These are phyloP conservation scores for Tarenaya hassleriana DNA, from an alignment of 345 rosid species.

Conservation along the genomic window DNA sequence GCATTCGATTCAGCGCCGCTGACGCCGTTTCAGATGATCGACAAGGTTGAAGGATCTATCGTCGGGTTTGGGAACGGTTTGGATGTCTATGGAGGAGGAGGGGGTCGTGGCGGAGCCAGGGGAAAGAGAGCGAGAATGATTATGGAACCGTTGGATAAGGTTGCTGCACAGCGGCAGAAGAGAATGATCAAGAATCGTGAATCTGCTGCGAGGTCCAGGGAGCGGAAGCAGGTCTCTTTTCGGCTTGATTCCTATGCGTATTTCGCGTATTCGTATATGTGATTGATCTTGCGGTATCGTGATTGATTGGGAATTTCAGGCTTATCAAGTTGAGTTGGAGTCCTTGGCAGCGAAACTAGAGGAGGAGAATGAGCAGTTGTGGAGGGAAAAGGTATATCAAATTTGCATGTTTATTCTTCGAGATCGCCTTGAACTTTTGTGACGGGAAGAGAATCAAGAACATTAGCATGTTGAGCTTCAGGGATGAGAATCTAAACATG, in stretches of 20 bases:
- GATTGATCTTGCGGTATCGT: neutral
- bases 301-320: slow-evolving; percentile 41
- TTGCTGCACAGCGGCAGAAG: slow-evolving; percentile 82
- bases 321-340: slow-evolving; percentile 88
- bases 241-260: neutral
- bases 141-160: slow-evolving; percentile 78
- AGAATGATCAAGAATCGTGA: slow-evolving; percentile 99
- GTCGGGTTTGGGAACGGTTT: slow-evolving; percentile 45
- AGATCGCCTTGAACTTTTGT: neutral
- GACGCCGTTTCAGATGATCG: slow-evolving; percentile 50
- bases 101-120: slow-evolving; percentile 32
- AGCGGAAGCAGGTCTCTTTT: slow-evolving; percentile 71
- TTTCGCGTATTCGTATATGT: neutral
- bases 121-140: slow-evolving; percentile 67
- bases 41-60: slow-evolving; percentile 46
- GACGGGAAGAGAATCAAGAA: neutral
- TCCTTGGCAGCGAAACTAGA: slow-evolving; percentile 62
- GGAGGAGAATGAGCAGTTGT: slow-evolving; percentile 66
- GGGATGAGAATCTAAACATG: neutral
- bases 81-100: slow-evolving; percentile 31
- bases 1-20: slow-evolving; percentile 39
- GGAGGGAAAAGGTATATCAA: slow-evolving; percentile 79
- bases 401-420: neutral
- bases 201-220: slow-evolving; percentile 94
- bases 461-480: too few species aligned